A percentile compares a stretch with the other conserved stretches of the same genome.
phyloP scores from a whole-genome alignment of 305 asterid species.

The Petunia hybrid region DNA sequence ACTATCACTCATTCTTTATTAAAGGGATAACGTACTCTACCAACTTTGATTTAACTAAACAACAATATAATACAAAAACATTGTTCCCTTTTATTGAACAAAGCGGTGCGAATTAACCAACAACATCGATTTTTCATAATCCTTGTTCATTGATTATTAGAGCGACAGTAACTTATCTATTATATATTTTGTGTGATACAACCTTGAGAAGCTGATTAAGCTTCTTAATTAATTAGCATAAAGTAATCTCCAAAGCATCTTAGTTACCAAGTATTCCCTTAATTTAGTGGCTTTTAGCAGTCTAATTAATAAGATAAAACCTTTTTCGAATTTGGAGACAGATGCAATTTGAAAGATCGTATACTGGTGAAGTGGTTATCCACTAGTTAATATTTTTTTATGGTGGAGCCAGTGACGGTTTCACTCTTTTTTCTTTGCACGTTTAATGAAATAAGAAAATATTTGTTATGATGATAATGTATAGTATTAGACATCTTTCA shows the following conservation, averaged over 20 bases:
- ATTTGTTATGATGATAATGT: not conserved
- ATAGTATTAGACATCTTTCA: not conserved
- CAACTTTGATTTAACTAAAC: not conserved
- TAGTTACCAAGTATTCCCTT: not conserved
- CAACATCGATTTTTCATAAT: constrained; percentile 9
- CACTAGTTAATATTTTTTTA: constrained; percentile 3
- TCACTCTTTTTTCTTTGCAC: not conserved
- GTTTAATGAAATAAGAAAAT: not conserved
- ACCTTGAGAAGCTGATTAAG: constrained; percentile 31
- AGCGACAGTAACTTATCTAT: not conserved
- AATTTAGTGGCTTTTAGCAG: not conserved
- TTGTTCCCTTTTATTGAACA: not conserved
- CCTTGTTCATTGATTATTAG: not conserved
- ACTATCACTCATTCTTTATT: not conserved
- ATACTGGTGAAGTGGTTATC: constrained; percentile 32
- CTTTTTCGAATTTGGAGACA: not conserved
- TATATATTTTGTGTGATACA: constrained; percentile 6
- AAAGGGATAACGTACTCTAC: not conserved
- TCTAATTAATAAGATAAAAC: not conserved
- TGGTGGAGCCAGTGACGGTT: not conserved
- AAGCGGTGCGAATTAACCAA: not conserved
- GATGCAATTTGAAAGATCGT: not conserved
- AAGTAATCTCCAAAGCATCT: not conserved
- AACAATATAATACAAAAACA: not conserved
- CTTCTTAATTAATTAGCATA: constrained; percentile 22